Percentiles rank a stretch among this genome's conserved stretches.
phyloP scores from a whole-genome alignment of 2,329 filamentous ascomycete genomes.

The Phyllosticta paracitricarpa region DNA sequence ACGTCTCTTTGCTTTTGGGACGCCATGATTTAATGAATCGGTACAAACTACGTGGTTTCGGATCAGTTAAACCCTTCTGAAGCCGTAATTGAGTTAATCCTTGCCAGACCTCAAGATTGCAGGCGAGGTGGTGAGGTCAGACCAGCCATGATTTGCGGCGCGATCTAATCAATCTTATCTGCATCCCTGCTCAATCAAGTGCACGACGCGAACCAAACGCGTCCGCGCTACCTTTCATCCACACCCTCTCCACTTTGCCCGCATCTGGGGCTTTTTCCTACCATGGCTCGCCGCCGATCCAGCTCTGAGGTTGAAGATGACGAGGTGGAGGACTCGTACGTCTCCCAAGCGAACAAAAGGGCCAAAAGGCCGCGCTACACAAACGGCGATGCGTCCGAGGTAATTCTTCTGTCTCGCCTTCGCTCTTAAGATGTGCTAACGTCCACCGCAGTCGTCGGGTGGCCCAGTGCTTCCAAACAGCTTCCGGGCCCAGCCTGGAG shows the following conservation, averaged over 20 bases:
- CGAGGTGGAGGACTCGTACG: conserved; percentile 1
- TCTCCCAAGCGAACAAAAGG: background rate
- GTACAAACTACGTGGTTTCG: background rate
- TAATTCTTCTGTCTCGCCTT: background rate
- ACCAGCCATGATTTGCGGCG: background rate
- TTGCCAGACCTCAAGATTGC: too few species aligned
- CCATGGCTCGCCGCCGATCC: conserved; percentile 2
- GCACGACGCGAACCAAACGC: conserved; percentile 4
- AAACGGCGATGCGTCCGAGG: conserved; percentile 1
- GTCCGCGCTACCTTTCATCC: background rate
- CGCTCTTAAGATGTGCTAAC: background rate
- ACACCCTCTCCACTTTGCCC: background rate
- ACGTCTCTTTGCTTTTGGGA: background rate
- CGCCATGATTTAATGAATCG: background rate
- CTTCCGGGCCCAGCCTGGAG: conserved; percentile 9
- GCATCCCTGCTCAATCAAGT: background rate
- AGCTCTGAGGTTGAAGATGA: conserved; percentile 5
- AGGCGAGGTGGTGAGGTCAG: background rate
- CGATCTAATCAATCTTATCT: conserved; percentile 8
- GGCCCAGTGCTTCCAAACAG: conserved; percentile 8
- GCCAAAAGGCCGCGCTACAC: conserved; percentile 1
- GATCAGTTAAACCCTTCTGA: background rate
- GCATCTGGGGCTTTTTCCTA: background rate
- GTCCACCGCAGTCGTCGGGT: background rate
- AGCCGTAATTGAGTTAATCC: too few species aligned